Evolutionary conservation across 2,329 filamentous ascomycete genomes (phyloP).

Genomic region (Exophiala aquamarina): DNA sequence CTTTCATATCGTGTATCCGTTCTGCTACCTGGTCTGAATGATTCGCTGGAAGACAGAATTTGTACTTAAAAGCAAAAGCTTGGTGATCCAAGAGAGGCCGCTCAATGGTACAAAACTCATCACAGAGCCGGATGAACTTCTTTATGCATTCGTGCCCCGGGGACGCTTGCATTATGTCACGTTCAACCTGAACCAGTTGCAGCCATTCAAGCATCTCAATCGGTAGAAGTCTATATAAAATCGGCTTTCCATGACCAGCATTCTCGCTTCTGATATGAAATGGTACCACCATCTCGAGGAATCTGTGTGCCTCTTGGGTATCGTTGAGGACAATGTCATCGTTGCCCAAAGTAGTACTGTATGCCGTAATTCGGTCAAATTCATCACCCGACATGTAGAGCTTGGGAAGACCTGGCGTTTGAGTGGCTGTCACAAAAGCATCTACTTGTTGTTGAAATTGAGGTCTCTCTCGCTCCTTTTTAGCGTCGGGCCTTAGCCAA

Average conservation of each 20-base stretch:
- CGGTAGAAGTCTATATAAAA: conserved; percentile 31
- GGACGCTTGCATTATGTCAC: conserved; percentile 4
- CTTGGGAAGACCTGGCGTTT: too few species aligned
- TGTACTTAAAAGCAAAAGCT: too few species aligned
- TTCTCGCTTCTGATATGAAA: conserved; percentile 23
- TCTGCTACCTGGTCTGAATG: too few species aligned
- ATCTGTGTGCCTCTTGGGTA: conserved; percentile 23
- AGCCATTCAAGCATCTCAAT: conserved; percentile 25
- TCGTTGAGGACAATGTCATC: conserved; percentile 17
- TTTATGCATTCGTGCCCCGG: conserved; percentile 14
- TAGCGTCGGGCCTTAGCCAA: background rate
- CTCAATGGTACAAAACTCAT: too few species aligned
- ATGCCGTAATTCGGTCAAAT: too few species aligned
- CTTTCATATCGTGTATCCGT: too few species aligned
- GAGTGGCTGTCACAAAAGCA: too few species aligned
- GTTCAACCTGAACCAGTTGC: conserved; percentile 6
- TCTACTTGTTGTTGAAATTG: too few species aligned
- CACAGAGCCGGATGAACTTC: conserved; percentile 25
- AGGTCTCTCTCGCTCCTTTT: conserved; percentile 6
- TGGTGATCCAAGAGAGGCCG: too few species aligned
- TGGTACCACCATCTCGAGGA: background rate
- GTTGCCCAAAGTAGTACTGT: too few species aligned
- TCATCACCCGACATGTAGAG: too few species aligned
- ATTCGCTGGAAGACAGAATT: too few species aligned
- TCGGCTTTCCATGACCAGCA: conserved; percentile 28